A percentile compares a stretch with the other conserved stretches of the same genome.
Evolutionary conservation across 139 green algal species (phyloP).

Genomic region (Chlamydomonas sp.): DNA sequence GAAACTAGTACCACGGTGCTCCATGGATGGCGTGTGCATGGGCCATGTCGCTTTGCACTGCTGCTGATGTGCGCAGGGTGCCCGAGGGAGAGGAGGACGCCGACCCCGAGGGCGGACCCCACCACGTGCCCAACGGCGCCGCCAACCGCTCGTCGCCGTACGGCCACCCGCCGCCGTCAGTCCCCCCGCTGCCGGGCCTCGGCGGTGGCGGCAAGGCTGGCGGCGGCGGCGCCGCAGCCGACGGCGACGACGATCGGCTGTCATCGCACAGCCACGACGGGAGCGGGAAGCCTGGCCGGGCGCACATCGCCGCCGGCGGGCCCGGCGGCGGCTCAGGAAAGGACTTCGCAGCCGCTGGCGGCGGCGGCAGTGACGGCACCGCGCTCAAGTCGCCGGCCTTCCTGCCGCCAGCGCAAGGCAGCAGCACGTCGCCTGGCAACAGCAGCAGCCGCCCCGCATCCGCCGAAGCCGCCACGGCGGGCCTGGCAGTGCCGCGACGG

Average conservation of each 20-base stretch:
- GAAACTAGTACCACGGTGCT: no score
- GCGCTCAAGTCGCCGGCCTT: slow-evolving; percentile 28
- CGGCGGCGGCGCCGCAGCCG: neutral
- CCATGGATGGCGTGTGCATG: no score
- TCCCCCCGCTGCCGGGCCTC: neutral
- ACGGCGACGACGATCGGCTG: neutral
- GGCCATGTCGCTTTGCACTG: no score
- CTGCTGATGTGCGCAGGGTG: neutral
- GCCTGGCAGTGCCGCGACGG: neutral
- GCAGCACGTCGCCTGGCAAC: neutral
- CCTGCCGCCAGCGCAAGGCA: neutral
- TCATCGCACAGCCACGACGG: no score
- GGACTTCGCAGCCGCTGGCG: slow-evolving; percentile 4
- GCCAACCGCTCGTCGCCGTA: neutral
- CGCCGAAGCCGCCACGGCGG: neutral
- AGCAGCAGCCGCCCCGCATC: neutral
- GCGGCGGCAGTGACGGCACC: neutral
- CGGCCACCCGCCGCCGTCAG: slow-evolving; percentile 3
- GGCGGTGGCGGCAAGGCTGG: neutral
- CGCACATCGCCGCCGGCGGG: neutral
- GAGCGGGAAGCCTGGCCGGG: neutral
- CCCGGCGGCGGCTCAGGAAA: neutral
- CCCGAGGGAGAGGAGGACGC: slow-evolving; percentile 31
- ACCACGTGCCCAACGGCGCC: neutral
- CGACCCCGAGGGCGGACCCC: slow-evolving; percentile 3